Percentiles rank a stretch among this genome's conserved stretches.
These are phyloP conservation scores for Gossypium schwendimanii DNA, from an alignment of 441 rosid species.

Conservation along the genomic window DNA sequence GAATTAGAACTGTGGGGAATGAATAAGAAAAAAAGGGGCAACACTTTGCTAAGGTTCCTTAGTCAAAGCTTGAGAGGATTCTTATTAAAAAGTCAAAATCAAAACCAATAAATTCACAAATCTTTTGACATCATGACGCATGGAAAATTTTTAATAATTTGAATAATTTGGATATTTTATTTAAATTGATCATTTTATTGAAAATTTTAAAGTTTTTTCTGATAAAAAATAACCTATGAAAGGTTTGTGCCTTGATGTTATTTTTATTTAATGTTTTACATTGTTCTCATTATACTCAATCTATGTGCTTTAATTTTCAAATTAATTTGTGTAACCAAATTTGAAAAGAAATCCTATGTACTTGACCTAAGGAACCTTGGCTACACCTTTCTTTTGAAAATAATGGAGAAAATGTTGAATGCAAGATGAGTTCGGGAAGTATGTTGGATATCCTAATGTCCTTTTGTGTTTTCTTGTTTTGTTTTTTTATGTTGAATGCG, in stretches of 20 bases:
- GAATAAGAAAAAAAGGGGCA: not conserved
- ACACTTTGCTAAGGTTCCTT: not conserved
- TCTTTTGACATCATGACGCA: too few species aligned
- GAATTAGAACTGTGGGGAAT: not conserved
- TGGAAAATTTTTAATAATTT: not conserved
- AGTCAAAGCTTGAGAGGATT: not conserved
- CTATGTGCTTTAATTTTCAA: not conserved
- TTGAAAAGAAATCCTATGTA: not conserved
- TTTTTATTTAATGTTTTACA: not conserved
- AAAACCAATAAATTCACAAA: too few species aligned
- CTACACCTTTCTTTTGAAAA: not conserved
- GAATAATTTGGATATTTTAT: not conserved
- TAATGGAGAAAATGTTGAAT: not conserved
- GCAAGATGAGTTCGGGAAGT: not conserved
- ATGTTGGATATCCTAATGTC: not conserved
- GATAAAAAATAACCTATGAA: not conserved
- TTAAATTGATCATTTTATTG: not conserved
- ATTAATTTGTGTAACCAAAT: not conserved
- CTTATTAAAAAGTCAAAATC: not conserved
- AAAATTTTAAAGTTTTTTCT: not conserved
- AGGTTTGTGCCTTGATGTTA: not conserved
- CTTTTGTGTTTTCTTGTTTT: not conserved
- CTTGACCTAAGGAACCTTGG: not conserved
- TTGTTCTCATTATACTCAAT: not conserved
- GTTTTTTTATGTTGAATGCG: not conserved